These are phyloP conservation scores for Colletotrichum echinochloae DNA, from an alignment of 2,329 filamentous ascomycete genomes.

Conservation along the genomic window DNA sequence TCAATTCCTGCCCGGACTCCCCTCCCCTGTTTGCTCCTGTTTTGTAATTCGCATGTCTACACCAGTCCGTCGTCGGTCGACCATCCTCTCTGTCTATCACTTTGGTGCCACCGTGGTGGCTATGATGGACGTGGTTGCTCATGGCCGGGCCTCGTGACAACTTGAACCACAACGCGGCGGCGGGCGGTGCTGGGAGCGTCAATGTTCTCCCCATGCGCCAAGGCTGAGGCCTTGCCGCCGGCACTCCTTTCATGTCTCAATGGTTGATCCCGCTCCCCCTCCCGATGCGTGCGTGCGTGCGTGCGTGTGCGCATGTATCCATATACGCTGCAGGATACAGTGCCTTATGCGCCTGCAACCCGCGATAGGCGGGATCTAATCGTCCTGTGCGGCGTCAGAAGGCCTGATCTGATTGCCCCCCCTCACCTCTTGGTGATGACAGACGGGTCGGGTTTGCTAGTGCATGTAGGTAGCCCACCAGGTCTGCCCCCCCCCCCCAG, in stretches of 20 bases:
- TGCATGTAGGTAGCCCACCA: slow-evolving; percentile 17
- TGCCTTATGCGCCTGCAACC: slow-evolving; percentile 33
- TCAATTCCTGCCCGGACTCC: background rate
- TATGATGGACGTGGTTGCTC: background rate
- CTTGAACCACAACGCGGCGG: background rate
- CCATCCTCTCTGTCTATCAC: too few relatives aligned
- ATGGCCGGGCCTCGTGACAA: background rate
- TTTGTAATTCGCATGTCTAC: slow-evolving; percentile 2
- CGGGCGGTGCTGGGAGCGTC: background rate
- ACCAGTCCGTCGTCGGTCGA: background rate
- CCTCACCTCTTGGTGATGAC: slow-evolving; percentile 38
- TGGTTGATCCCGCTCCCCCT: slow-evolving; percentile 18
- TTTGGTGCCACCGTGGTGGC: background rate
- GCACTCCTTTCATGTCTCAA: background rate
- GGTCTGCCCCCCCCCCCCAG: background rate
- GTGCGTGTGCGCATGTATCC: slow-evolving; percentile 4
- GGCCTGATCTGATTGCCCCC: slow-evolving; percentile 39
- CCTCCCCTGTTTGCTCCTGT: background rate
- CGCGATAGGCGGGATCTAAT: slow-evolving; percentile 38
- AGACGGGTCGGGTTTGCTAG: slow-evolving; percentile 20
- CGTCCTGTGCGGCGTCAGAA: slow-evolving; percentile 39
- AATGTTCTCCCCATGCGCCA: background rate
- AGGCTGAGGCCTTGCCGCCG: background rate
- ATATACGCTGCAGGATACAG: slow-evolving; percentile 28
- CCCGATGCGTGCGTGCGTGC: slow-evolving; percentile 30